phyloP scores from a whole-genome alignment of 129 eudicot genomes.

The Centella asiatica region DNA sequence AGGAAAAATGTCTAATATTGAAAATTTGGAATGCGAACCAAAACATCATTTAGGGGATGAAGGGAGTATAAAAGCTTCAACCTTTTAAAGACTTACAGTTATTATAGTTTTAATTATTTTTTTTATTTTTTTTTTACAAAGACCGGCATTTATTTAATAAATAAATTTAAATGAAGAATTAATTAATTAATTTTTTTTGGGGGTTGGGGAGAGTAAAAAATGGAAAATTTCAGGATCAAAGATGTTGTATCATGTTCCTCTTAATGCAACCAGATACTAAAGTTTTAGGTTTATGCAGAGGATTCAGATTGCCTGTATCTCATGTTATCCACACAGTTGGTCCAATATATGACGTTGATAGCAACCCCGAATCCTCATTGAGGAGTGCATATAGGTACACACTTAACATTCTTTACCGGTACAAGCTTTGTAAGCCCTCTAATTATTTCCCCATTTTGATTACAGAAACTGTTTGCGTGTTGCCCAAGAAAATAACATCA shows the following conservation, averaged over 20 bases:
- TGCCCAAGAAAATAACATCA: constrained; percentile 72
- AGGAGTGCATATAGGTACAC: constrained; percentile 68
- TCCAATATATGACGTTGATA: constrained; percentile 58
- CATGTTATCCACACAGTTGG: constrained; percentile 96
- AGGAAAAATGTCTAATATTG: too few relatives aligned
- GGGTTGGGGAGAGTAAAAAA: too few relatives aligned
- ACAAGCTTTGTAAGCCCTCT: constrained; percentile 1
- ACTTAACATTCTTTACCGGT: background rate
- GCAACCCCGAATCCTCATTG: constrained; percentile 50
- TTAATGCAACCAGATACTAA: constrained; percentile 8
- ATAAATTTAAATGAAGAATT: too few relatives aligned
- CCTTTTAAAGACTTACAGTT: too few relatives aligned
- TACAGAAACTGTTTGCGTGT: constrained; percentile 72
- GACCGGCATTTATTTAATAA: too few relatives aligned
- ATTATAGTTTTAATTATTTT: too few relatives aligned
- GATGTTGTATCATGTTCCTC: background rate
- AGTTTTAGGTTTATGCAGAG: constrained; percentile 43
- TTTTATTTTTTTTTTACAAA: too few relatives aligned
- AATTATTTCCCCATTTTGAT: constrained; percentile 9
- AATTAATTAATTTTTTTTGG: too few relatives aligned
- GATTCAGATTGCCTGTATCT: constrained; percentile 85
- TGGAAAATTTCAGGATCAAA: background rate
- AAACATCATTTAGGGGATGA: too few relatives aligned
- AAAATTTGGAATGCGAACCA: too few relatives aligned
- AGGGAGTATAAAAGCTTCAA: too few relatives aligned